These are phyloP conservation scores for Diplodia intermedia DNA, from an alignment of 2,329 filamentous ascomycete genomes.

Conservation along the genomic window DNA sequence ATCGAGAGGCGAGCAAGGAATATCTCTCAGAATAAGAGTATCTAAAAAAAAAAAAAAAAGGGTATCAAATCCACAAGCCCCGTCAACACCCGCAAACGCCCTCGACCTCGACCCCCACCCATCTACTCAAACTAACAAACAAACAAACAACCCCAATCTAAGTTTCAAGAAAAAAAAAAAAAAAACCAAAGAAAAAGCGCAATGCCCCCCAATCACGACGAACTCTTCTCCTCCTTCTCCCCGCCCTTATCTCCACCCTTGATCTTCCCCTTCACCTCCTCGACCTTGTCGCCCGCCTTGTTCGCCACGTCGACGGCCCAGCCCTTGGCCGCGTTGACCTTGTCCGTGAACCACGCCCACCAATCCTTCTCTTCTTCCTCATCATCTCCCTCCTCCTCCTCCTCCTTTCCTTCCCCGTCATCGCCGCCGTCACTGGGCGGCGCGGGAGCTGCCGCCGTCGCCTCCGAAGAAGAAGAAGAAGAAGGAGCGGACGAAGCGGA, in stretches of 20 bases:
- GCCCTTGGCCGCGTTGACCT: slow-evolving; percentile 44
- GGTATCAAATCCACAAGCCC: background rate
- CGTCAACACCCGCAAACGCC: background rate
- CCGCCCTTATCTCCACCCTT: background rate
- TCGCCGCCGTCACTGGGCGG: background rate
- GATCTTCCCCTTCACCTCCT: slow-evolving; percentile 27
- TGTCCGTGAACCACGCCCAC: slow-evolving; percentile 50
- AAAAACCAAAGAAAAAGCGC: too few species aligned
- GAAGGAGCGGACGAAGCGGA: too few species aligned
- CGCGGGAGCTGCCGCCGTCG: slow-evolving; percentile 19
- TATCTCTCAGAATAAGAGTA: background rate
- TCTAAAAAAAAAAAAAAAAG: background rate
- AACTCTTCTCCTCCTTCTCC: background rate
- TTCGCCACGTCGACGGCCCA: slow-evolving; percentile 38
- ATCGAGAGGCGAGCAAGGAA: background rate
- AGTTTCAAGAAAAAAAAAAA: background rate
- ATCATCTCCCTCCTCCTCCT: background rate
- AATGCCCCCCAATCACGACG: background rate
- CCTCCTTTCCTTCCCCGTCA: background rate
- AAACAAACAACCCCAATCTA: background rate
- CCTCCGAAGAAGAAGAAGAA: background rate
- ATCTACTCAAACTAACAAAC: background rate
- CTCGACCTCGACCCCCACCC: background rate
- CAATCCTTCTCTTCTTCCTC: slow-evolving; percentile 36
- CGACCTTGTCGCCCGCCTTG: slow-evolving; percentile 27